phyloP scores from a whole-genome alignment of 176 grass and related monocot genomes.

The Puya raimondii region DNA sequence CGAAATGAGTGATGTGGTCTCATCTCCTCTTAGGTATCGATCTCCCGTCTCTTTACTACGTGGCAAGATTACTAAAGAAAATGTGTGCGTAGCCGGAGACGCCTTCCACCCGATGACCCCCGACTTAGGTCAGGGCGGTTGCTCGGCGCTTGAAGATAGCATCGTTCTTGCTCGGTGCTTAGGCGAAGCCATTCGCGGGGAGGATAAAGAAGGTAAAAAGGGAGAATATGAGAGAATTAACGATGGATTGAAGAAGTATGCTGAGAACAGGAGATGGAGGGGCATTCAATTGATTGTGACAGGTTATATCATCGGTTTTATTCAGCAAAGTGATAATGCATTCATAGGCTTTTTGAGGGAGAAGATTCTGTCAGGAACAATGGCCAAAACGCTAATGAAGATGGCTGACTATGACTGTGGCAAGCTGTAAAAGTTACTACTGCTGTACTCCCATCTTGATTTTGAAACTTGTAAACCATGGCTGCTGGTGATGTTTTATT shows the following conservation, averaged over 20 bases:
- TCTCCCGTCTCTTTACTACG: constrained; percentile 34
- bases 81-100: constrained; percentile 61
- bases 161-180: constrained; percentile 43
- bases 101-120: constrained; percentile 89
- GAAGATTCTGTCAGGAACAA: constrained; percentile 21
- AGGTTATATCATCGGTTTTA: constrained; percentile 26
- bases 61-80: constrained; percentile 37
- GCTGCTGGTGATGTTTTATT: no score
- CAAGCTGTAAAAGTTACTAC: constrained; percentile 14
- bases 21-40: constrained; percentile 40
- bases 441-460: no score
- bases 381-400: constrained; percentile 10
- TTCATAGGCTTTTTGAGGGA: constrained; percentile 40
- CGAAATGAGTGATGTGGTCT: constrained; percentile 39
- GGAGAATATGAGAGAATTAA: constrained; percentile 17
- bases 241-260: constrained; percentile 32
- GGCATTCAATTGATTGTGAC: constrained; percentile 27
- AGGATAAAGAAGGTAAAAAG: neutral
- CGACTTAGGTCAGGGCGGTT: constrained; percentile 64
- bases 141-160: constrained; percentile 58
- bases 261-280: constrained; percentile 50
- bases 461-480: no score
- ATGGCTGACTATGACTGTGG: constrained; percentile 45
- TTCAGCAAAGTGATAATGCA: constrained; percentile 28
- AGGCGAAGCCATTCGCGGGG: constrained; percentile 22